These are phyloP conservation scores for Annulohypoxylon nitens DNA, from an alignment of 495 filamentous ascomycete genomes.

Conservation along the genomic window DNA sequence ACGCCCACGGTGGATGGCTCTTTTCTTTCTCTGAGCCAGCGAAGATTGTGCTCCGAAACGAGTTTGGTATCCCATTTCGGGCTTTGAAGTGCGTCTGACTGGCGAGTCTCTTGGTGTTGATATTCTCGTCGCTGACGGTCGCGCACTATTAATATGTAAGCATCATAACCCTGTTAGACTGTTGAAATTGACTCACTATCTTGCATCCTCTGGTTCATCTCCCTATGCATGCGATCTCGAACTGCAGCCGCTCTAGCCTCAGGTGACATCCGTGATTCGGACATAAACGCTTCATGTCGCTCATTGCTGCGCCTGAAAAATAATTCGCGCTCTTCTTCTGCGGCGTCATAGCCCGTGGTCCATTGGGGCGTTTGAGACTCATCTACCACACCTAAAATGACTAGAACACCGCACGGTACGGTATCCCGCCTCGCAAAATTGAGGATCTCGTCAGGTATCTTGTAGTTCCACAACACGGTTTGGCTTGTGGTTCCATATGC, in stretches of 20 bases:
- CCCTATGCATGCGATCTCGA: slow-evolving; percentile 52
- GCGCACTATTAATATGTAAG: slow-evolving; percentile 48
- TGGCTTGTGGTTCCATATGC: slow-evolving; percentile 65
- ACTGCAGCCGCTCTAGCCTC: slow-evolving; percentile 60
- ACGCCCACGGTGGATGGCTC: neutral
- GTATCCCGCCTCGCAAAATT: slow-evolving; percentile 64
- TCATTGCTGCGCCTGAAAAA: slow-evolving; percentile 57
- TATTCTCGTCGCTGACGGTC: slow-evolving; percentile 52
- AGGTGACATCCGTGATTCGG: slow-evolving; percentile 62
- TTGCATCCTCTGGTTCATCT: slow-evolving; percentile 55
- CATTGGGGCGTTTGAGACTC: slow-evolving; percentile 69
- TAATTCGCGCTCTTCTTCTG: slow-evolving; percentile 54
- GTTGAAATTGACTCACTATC: slow-evolving; percentile 62
- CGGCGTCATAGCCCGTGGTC: slow-evolving; percentile 60
- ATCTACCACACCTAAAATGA: slow-evolving; percentile 65
- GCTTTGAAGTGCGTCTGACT: slow-evolving; percentile 68
- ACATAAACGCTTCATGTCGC: slow-evolving; percentile 55
- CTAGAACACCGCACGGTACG: slow-evolving; percentile 73
- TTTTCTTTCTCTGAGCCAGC: slow-evolving; percentile 58
- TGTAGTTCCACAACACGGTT: slow-evolving; percentile 72
- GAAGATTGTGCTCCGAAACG: slow-evolving; percentile 63
- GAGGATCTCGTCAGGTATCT: slow-evolving; percentile 67
- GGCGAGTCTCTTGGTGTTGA: slow-evolving; percentile 60
- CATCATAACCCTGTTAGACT: too few species aligned
- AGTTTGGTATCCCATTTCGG: slow-evolving; percentile 66